Percentiles rank a stretch among this genome's conserved stretches.
These are phyloP conservation scores for Pythium diclinum DNA, from an alignment of 352 stramenopile species.

Conservation along the genomic window DNA sequence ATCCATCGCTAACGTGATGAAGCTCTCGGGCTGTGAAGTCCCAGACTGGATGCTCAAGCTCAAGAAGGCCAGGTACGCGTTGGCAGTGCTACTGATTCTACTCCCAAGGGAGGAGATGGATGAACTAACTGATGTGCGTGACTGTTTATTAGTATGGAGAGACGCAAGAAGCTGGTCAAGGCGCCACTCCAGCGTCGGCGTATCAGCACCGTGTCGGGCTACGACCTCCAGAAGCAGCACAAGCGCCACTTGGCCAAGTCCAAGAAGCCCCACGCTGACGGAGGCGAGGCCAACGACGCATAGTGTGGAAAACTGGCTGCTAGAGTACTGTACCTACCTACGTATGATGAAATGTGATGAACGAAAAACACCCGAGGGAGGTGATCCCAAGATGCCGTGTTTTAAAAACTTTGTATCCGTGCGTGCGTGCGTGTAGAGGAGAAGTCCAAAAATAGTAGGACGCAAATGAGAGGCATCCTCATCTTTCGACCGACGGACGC, in stretches of 20 bases:
- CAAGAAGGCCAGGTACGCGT: conserved; percentile 84
- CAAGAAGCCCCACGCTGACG: neutral
- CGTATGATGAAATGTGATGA: neutral
- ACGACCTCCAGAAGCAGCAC: conserved; percentile 84
- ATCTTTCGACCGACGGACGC: too few relatives aligned
- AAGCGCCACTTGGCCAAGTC: conserved; percentile 47
- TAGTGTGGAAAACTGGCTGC: neutral
- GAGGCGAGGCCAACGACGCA: neutral
- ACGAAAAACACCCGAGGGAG: neutral
- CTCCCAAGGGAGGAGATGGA: neutral
- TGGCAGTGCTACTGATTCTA: too few relatives aligned
- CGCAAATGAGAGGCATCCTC: too few relatives aligned
- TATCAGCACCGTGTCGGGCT: conserved; percentile 85
- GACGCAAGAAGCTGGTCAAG: conserved; percentile 82
- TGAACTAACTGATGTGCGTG: neutral
- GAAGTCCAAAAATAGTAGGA: too few relatives aligned
- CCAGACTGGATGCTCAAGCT: conserved; percentile 98
- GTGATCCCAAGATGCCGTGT: neutral
- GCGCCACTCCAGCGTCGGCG: conserved; percentile 62
- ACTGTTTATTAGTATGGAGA: conserved; percentile 39
- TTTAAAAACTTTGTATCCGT: neutral
- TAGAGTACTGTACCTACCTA: neutral
- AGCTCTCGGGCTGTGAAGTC: conserved; percentile 96
- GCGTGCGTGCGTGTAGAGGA: neutral
- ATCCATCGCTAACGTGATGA: conserved; percentile 98